Percentiles rank a stretch among this genome's conserved stretches.
phyloP scores from a whole-genome alignment of 2,329 filamentous ascomycete species.

The Fusarium acutatum region DNA sequence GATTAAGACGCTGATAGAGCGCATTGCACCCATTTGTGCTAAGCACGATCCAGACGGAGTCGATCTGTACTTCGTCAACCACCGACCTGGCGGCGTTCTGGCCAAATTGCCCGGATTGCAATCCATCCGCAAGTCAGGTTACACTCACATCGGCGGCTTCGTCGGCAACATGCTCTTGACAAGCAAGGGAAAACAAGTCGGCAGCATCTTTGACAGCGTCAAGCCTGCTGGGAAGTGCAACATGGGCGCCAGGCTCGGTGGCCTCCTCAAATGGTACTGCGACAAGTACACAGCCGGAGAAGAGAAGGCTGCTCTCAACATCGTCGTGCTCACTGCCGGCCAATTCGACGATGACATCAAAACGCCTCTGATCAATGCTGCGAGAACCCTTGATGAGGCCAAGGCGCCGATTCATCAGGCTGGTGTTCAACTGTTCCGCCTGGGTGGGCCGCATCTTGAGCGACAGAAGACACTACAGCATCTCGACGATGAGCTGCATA shows the following conservation, averaged over 20 bases:
- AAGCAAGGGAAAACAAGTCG: conserved; percentile 13
- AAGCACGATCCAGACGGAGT: conserved; percentile 11
- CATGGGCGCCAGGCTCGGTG: conserved; percentile 7
- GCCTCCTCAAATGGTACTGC: conserved; percentile 18
- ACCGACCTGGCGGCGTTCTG: conserved; percentile 5
- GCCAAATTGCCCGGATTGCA: conserved; percentile 10
- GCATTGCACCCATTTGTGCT: conserved; percentile 11
- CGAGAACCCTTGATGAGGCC: conserved; percentile 10
- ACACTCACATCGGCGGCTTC: conserved; percentile 9
- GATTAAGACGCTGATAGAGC: conserved; percentile 16
- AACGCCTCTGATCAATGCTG: conserved; percentile 1
- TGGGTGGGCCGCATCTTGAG: background rate
- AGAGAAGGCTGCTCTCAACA: conserved; percentile 13
- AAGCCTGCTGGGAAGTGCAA: conserved; percentile 13
- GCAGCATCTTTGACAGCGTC: conserved; percentile 7
- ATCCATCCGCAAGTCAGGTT: conserved; percentile 11
- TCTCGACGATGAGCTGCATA: conserved; percentile 10
- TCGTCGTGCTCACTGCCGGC: conserved; percentile 1
- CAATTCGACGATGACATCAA: conserved; percentile 20
- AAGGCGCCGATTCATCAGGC: conserved; percentile 18
- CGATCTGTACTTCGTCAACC: conserved; percentile 13
- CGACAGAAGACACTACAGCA: conserved; percentile 12
- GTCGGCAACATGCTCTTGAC: conserved; percentile 11
- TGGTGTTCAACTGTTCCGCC: conserved; percentile 4
- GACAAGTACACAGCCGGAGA: conserved; percentile 12